Base-by-base conservation (phyloP, 2,329 filamentous ascomycete genomes). In the Aspergillus alliaceus region DNA sequence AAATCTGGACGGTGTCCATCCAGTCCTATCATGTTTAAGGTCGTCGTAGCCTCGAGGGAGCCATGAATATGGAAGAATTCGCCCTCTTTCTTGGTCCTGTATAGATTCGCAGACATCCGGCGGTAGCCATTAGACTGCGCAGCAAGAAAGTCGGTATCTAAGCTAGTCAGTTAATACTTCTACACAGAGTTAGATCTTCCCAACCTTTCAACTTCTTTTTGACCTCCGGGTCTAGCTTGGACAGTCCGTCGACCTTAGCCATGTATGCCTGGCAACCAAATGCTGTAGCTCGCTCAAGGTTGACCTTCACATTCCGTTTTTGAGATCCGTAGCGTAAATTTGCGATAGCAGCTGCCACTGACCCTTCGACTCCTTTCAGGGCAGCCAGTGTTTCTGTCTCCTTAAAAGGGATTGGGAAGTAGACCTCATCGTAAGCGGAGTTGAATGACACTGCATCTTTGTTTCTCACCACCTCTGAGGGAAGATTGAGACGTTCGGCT, bases 1-100 rank as follows among this genome's bases (percentile, higher is more conserved):
- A 90, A 68, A 46, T 86, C 84, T 1, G 86, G 84, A 6, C 83
- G 77, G 54, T 85, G 80, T 0, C 86, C 78, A 50, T 86, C 82
- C 5, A 91, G 74, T 0, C 87, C 88, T 63, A 91, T 82, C 87
- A 90, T 90, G 44, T 83, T 79, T 27, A 91, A 75, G 0, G 87
- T 89, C 7, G 83, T 87, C 9, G 84, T 86, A 3, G 89, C 88
- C 63, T 91, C 88, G 0, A 91, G 74, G 0, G 88, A 91, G 44
- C 89, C 88, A 68, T 91, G 89, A 25, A 91, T 88, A 66, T 91
- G 89, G 67, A 89, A 91, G 66, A 85, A 91, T 67, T 87, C 80
- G n/a, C 82, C 84, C 1, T 79, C 74, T n/a, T 79, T 81, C 68
- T 84, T 86, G 8, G 88, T 90, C 65, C 83, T 80, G 73, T 90